These are phyloP conservation scores for Cyclotella distinguenda DNA, from an alignment of 108 stramenopile genomes.

Conservation along the genomic window DNA sequence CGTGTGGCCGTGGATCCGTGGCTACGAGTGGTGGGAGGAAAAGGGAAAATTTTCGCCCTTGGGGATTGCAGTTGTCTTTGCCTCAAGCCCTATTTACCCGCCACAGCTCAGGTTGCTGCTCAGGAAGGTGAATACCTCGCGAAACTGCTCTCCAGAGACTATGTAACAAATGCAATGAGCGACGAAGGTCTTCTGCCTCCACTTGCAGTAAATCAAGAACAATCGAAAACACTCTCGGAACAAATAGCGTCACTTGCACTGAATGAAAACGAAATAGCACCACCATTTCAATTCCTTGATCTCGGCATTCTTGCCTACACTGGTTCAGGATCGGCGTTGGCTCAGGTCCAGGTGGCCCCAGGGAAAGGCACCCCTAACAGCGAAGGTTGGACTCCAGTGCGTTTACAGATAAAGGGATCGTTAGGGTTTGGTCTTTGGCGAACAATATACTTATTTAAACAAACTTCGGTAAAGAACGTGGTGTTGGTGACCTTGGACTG, in stretches of 20 bases:
- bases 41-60: slow-evolving; percentile 80
- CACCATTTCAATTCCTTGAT: slow-evolving; percentile 94
- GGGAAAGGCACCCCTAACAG: slow-evolving; percentile 37
- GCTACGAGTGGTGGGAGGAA: slow-evolving; percentile 82
- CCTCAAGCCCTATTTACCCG: slow-evolving; percentile 63
- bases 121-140: slow-evolving; percentile 94
- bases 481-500: slow-evolving; percentile 90
- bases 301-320: slow-evolving; percentile 95
- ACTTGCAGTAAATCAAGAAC: slow-evolving; percentile 34
- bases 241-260: slow-evolving; percentile 62
- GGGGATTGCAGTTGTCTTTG: slow-evolving; percentile 88
- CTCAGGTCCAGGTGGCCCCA: slow-evolving; percentile 74
- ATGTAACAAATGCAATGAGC: slow-evolving; percentile 47
- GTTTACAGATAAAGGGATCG: slow-evolving; percentile 74
- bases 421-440: slow-evolving; percentile 79
- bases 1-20: slow-evolving; percentile 89
- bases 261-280: slow-evolving; percentile 60
- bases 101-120: slow-evolving; percentile 91
- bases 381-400: slow-evolving; percentile 41
- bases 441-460: slow-evolving; percentile 90
- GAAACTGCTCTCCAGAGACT: slow-evolving; percentile 76
- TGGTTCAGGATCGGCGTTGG: slow-evolving; percentile 81
- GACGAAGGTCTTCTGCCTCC: slow-evolving; percentile 56
- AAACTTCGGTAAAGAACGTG: slow-evolving; percentile 86
- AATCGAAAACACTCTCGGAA: slow-evolving; percentile 57